Base-by-base conservation (phyloP, 75 land plant species). In the Picea glauca region DNA sequence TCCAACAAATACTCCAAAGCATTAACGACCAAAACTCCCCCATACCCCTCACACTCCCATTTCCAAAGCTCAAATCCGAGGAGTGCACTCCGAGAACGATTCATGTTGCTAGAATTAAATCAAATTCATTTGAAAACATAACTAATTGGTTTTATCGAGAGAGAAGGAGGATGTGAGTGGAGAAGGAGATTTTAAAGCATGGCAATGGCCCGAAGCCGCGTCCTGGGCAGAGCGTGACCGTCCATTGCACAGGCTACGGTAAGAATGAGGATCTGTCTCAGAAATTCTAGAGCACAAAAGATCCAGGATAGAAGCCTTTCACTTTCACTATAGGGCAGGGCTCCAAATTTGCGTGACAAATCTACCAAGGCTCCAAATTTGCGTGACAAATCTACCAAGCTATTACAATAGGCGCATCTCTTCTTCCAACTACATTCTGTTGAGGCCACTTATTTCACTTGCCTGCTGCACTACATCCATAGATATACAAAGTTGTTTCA, bases 261-360 rank as follows among this genome's bases (percentile, higher is more conserved):
- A 96, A 96, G 84, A 87, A 93, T 82, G 85, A 94, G 18, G 90
- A 96, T 79, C 90, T 96, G 13, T 79, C 89, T 35, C 87, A 90
- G 72, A 93, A 96, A 83, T 96, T 96, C 72, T 96, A 96, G 99
- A 96, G 98, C 89, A 93, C 98, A n/a, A 96, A 96, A 83, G 98
- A 96, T 85, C 91, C 96, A 65, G 98, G 96, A 18, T 93, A 93
- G 85, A 46, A 88, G 0, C 96, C 92, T 64, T 96, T 96, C 82
- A 58, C 84, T 13, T 96, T 96, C 73, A 83, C 87, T 57, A 86
- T 96, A 79, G 98, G 98, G 56, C 57, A 79, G 77, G 94, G 23
- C 26, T 61, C 0, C 23, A 61, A n/a, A 12, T n/a, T 61, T 5
- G 26, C 5, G 5, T 8, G 62, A n/a, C 1, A 5, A 61, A 61